A percentile compares a stretch with the other conserved stretches of the same genome.
Evolutionary conservation across 768 basidiomycete species (phyloP).

Genomic region (Cystofilobasidium capitatum): DNA sequence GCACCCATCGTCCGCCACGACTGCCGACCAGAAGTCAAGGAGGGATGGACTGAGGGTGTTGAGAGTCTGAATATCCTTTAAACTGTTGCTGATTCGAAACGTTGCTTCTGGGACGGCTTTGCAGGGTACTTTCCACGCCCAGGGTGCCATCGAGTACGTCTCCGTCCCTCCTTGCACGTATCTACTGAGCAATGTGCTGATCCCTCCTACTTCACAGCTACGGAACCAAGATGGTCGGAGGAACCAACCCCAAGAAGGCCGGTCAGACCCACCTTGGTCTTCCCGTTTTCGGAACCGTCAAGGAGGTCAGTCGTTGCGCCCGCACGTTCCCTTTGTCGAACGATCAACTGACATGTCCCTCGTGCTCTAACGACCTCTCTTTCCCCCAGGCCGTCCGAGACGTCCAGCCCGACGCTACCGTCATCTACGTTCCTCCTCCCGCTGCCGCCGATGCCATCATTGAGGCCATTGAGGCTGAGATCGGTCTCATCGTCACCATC

Average conservation of each 20-base stretch:
- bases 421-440: conserved; percentile 97
- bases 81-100: not conserved
- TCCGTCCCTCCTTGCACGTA: too few relatives aligned
- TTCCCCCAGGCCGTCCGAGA: conserved; percentile 68
- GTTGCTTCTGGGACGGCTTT: not conserved
- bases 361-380: not conserved
- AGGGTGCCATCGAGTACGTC: conserved; percentile 69
- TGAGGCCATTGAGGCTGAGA: conserved; percentile 97
- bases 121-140: conserved; percentile 90
- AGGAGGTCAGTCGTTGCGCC: conserved; percentile 57
- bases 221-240: conserved; percentile 91
- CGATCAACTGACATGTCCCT: too few relatives aligned
- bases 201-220: not conserved
- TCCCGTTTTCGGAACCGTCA: conserved; percentile 84
- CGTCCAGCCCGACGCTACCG: conserved; percentile 79
- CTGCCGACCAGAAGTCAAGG: too few relatives aligned
- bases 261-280: conserved; percentile 90
- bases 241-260: conserved; percentile 85
- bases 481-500: conserved; percentile 93
- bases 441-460: conserved; percentile 92
- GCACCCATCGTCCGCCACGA: too few relatives aligned
- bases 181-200: not conserved
- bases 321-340: too few relatives aligned
- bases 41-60: too few relatives aligned
- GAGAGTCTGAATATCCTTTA: too few relatives aligned